Conservation (phyloP, 2,329 filamentous ascomycete species). For the Colletotrichum gigasporum region DNA sequence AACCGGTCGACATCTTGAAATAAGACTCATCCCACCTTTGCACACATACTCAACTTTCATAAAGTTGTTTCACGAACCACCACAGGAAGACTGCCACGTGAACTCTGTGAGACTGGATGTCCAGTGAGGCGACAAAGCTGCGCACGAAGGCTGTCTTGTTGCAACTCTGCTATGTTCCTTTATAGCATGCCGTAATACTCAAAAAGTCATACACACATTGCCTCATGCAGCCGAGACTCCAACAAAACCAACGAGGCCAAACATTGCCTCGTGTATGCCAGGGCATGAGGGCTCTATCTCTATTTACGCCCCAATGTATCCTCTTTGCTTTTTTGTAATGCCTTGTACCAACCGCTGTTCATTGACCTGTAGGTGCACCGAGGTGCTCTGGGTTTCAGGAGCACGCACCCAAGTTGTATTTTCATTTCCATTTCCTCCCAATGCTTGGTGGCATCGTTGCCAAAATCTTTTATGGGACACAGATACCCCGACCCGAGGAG, state of each 20-base stretch:
- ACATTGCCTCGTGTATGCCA: slow-evolving; percentile 24
- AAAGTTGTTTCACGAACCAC: no score
- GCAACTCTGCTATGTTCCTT: slow-evolving; percentile 3
- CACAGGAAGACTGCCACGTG: no score
- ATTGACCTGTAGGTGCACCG: not conserved
- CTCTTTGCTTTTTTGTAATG: slow-evolving; percentile 29
- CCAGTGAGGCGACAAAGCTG: no score
- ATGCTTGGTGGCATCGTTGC: not conserved
- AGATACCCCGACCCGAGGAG: not conserved
- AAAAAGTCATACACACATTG: slow-evolving; percentile 19
- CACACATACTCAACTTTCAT: no score
- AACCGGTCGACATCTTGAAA: no score
- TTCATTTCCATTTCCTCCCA: not conserved
- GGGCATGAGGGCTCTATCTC: slow-evolving; percentile 31
- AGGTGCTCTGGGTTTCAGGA: not conserved
- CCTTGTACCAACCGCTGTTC: slow-evolving; percentile 1
- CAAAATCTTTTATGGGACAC: not conserved
- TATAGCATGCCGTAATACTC: slow-evolving; percentile 14
- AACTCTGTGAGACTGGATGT: no score
- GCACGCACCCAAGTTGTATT: not conserved
- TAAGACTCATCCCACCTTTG: no score
- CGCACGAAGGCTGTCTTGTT: no score
- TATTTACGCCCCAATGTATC: slow-evolving; percentile 31
- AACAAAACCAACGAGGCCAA: slow-evolving; percentile 9
- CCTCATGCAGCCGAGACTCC: slow-evolving; percentile 29